Conservation (phyloP, 768 basidiomycete genomes). For the Lactarius hatsudake region DNA sequence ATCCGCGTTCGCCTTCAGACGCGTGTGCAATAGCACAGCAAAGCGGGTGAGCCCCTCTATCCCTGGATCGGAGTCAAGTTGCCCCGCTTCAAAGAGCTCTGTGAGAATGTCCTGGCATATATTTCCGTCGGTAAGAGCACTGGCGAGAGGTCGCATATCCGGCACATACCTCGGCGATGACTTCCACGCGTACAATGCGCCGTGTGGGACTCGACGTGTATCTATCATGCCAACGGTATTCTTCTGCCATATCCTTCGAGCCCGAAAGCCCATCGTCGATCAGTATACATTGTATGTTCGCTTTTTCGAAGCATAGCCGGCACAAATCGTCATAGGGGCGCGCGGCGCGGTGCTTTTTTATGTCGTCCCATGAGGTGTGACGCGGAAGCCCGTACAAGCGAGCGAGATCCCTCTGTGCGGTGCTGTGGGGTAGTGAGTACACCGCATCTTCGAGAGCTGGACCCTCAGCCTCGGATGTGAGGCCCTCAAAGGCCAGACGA, state of each 20-base stretch:
- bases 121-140: neutral
- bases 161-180: slow-evolving; percentile 60
- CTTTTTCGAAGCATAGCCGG: slow-evolving; percentile 47
- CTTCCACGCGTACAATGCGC: slow-evolving; percentile 67
- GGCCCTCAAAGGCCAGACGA: slow-evolving; percentile 55
- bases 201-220: slow-evolving; percentile 52
- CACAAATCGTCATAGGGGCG: slow-evolving; percentile 59
- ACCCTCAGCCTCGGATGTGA: slow-evolving; percentile 63
- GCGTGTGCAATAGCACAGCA: slow-evolving; percentile 39
- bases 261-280: slow-evolving; percentile 71
- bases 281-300: slow-evolving; percentile 64
- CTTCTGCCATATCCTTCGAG: slow-evolving; percentile 45
- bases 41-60: slow-evolving; percentile 17
- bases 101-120: slow-evolving; percentile 31
- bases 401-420: slow-evolving; percentile 55
- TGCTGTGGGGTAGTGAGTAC: slow-evolving; percentile 56
- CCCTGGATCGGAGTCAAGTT: slow-evolving; percentile 6
- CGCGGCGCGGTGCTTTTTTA: slow-evolving; percentile 47
- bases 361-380: slow-evolving; percentile 52
- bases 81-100: slow-evolving; percentile 27
- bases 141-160: neutral
- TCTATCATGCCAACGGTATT: slow-evolving; percentile 59
- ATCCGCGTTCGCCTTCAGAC: slow-evolving; percentile 39
- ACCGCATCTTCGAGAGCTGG: slow-evolving; percentile 50
- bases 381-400: slow-evolving; percentile 45